phyloP scores from a whole-genome alignment of 2,329 filamentous ascomycete species.

The Colletotrichum tamarilloi region DNA sequence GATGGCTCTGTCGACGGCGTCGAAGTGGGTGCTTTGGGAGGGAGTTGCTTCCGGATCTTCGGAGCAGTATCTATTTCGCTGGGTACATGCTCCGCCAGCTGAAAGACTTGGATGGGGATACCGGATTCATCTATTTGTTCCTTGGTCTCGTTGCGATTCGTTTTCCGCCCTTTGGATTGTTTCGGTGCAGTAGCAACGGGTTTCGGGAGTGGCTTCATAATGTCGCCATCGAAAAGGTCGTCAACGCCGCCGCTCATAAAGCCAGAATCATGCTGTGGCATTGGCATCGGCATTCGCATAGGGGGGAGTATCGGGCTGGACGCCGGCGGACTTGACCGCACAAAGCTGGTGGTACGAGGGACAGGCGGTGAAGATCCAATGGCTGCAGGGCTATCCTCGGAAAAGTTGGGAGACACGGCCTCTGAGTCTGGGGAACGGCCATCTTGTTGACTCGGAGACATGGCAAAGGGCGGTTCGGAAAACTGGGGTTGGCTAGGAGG shows the following conservation, averaged over 20 bases:
- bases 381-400: slow-evolving; percentile 78
- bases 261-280: slow-evolving; percentile 77
- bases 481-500: slow-evolving; percentile 47
- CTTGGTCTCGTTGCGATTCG: slow-evolving; percentile 47
- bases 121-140: slow-evolving; percentile 41
- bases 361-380: slow-evolving; percentile 93
- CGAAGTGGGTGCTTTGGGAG: slow-evolving; percentile 8
- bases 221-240: slow-evolving; percentile 75
- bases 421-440: slow-evolving; percentile 66
- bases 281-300: slow-evolving; percentile 69
- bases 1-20: slow-evolving; percentile 12
- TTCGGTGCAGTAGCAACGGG: slow-evolving; percentile 44
- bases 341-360: slow-evolving; percentile 68
- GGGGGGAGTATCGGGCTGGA: slow-evolving; percentile 84
- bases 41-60: neutral
- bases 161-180: slow-evolving; percentile 24
- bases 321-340: slow-evolving; percentile 71
- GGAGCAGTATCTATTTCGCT: slow-evolving; percentile 21
- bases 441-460: slow-evolving; percentile 59
- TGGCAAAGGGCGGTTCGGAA: slow-evolving; percentile 59
- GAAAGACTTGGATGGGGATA: slow-evolving; percentile 57
- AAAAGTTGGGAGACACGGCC: slow-evolving; percentile 62
- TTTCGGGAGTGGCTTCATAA: slow-evolving; percentile 53
- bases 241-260: slow-evolving; percentile 85
- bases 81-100: slow-evolving; percentile 40